A percentile compares a stretch with the other conserved stretches of the same genome.
These are phyloP conservation scores for Exobasidium rhododendri DNA, from an alignment of 1,284 basidiomycete genomes.

Conservation along the genomic window DNA sequence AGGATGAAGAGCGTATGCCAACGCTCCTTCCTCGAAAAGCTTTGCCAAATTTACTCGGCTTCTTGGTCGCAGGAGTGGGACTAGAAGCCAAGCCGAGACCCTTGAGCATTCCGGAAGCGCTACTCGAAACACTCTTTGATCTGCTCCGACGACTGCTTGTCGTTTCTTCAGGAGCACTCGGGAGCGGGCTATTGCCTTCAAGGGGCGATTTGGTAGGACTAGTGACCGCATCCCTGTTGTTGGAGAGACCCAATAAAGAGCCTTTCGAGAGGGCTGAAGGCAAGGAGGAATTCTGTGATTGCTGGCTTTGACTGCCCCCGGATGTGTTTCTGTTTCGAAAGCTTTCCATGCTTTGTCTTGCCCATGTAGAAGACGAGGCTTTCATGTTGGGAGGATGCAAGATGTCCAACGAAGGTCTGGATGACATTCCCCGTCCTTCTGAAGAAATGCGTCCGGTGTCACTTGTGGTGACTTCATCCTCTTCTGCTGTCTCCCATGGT, in stretches of 20 bases:
- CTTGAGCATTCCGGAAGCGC: constrained; percentile 42
- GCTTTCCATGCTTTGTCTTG: constrained; percentile 11
- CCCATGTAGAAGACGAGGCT: constrained; percentile 3
- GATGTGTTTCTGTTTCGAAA: not conserved
- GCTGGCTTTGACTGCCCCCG: not conserved
- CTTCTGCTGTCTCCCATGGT: constrained; percentile 41
- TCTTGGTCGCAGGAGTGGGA: constrained; percentile 33
- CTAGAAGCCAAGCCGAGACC: constrained; percentile 38
- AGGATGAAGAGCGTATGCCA: not conserved
- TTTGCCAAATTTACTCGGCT: constrained; percentile 37
- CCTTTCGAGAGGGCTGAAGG: not conserved
- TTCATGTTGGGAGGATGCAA: not conserved
- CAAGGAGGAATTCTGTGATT: not conserved
- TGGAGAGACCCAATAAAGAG: not conserved
- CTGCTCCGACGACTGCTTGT: constrained; percentile 27
- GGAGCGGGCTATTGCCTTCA: not conserved
- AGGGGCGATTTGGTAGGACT: not conserved
- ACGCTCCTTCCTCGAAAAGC: constrained; percentile 24
- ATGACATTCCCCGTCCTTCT: not conserved
- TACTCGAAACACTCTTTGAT: constrained; percentile 39
- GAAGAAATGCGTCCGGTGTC: not conserved
- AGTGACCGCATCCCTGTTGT: not conserved
- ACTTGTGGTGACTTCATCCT: constrained; percentile 17
- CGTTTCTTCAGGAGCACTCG: not conserved
- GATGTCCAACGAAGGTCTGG: not conserved